Evolutionary conservation across 768 basidiomycete species (phyloP).

Genomic region (Leccinum sublutescens): DNA sequence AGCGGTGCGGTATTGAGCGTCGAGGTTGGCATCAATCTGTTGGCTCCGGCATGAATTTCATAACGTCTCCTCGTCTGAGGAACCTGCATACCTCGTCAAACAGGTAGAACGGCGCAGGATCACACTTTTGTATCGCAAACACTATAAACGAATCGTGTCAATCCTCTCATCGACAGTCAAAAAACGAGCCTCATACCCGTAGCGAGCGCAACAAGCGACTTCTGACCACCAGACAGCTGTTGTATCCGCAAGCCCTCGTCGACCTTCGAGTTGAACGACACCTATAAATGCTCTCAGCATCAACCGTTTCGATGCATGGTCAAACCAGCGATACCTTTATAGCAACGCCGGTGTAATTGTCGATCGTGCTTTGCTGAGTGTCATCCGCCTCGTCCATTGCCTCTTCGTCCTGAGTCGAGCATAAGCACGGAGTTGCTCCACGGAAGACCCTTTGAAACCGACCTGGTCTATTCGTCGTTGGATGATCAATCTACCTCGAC

Average conservation of each 20-base stretch:
- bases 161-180: not conserved
- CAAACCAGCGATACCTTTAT: conserved; percentile 63
- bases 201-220: conserved; percentile 93
- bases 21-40: conserved; percentile 95
- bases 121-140: conserved; percentile 98
- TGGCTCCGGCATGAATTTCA: not conserved
- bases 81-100: conserved; percentile 76
- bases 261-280: conserved; percentile 98
- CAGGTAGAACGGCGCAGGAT: conserved; percentile 98
- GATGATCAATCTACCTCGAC: conserved; percentile 88
- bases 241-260: conserved; percentile 97
- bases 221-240: conserved; percentile 96
- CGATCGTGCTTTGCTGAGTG: conserved; percentile 71
- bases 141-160: conserved; percentile 46
- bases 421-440: not conserved
- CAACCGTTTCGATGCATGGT: not conserved
- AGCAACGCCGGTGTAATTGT: conserved; percentile 95
- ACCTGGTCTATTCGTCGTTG: conserved; percentile 88
- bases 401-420: conserved; percentile 52
- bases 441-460: not conserved
- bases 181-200: conserved; percentile 52
- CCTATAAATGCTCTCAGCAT: conserved; percentile 43
- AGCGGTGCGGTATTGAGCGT: conserved; percentile 96
- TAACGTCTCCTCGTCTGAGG: not conserved
- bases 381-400: conserved; percentile 72